phyloP scores from a whole-genome alignment of 495 filamentous ascomycete genomes.

The Neurospora pannonica region DNA sequence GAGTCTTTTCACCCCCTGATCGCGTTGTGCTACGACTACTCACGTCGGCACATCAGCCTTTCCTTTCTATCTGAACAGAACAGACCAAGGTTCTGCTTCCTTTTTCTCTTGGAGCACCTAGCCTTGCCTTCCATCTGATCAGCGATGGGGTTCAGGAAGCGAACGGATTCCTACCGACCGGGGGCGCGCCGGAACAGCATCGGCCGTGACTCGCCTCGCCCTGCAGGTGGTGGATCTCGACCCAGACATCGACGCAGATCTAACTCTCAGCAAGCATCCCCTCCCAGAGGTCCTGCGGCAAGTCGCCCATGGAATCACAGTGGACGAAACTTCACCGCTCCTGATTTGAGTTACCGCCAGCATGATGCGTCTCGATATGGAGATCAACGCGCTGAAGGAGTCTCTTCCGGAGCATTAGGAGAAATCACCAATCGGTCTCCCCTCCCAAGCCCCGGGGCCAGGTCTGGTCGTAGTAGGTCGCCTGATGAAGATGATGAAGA shows the following conservation, averaged over 20 bases:
- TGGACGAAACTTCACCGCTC: not conserved
- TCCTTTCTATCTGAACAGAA: not conserved
- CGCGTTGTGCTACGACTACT: not conserved
- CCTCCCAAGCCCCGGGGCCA: not conserved
- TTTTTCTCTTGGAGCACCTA: not conserved
- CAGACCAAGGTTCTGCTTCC: not conserved
- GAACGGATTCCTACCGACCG: not conserved
- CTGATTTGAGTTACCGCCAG: not conserved
- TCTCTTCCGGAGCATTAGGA: not conserved
- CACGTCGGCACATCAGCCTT: not conserved
- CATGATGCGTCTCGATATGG: not conserved
- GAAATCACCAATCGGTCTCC: not conserved
- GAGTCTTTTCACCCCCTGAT: not conserved
- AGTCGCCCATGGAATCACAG: not conserved
- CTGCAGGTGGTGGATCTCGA: not conserved
- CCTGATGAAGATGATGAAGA: not conserved
- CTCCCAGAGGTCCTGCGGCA: not conserved
- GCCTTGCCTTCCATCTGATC: not conserved
- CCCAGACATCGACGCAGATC: not conserved
- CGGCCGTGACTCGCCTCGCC: not conserved
- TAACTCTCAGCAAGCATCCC: not conserved
- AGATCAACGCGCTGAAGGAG: not conserved
- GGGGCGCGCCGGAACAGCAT: not conserved
- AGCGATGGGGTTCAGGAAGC: not conserved
- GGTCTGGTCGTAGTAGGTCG: not conserved